Conservation (phyloP, 768 basidiomycete genomes). For the Boletus reticulatus region DNA sequence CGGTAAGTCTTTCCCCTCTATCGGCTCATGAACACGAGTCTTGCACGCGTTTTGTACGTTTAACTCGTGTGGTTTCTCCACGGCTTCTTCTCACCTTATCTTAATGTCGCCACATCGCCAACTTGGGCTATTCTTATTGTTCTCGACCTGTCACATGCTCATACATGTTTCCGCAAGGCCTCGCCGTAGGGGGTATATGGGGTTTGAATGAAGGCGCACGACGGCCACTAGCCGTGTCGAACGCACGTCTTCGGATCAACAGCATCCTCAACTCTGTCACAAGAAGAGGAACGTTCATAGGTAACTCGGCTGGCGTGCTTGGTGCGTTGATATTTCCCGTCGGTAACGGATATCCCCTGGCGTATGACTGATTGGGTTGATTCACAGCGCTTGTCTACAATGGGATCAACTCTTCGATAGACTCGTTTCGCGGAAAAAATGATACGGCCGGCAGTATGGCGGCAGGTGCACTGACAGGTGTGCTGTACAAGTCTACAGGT, state of each 20-base stretch:
- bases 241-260: constrained; percentile 89
- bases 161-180: constrained; percentile 67
- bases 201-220: constrained; percentile 92
- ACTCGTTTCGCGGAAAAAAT: constrained; percentile 84
- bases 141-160: constrained; percentile 74
- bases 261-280: constrained; percentile 96
- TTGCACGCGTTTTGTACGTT: constrained; percentile 46
- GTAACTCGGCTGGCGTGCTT: constrained; percentile 96
- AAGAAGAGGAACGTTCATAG: constrained; percentile 94
- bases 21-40: constrained; percentile 48
- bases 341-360: constrained; percentile 25
- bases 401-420: constrained; percentile 92
- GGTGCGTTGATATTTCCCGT: constrained; percentile 60
- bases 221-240: constrained; percentile 83
- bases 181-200: constrained; percentile 93
- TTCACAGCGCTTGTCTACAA: constrained; percentile 90
- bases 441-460: constrained; percentile 90
- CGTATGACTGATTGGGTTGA: constrained; percentile 34
- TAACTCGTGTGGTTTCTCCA: constrained; percentile 45
- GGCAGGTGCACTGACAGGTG: constrained; percentile 89
- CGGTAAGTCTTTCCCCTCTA: constrained; percentile 72
- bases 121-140: constrained; percentile 77
- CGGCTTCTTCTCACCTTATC: constrained; percentile 67
- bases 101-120: constrained; percentile 49
- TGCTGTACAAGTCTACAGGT: constrained; percentile 94